Evolutionary conservation across 2,329 filamentous ascomycete species (phyloP).

Genomic region (Allantophomopsis cytisporea): DNA sequence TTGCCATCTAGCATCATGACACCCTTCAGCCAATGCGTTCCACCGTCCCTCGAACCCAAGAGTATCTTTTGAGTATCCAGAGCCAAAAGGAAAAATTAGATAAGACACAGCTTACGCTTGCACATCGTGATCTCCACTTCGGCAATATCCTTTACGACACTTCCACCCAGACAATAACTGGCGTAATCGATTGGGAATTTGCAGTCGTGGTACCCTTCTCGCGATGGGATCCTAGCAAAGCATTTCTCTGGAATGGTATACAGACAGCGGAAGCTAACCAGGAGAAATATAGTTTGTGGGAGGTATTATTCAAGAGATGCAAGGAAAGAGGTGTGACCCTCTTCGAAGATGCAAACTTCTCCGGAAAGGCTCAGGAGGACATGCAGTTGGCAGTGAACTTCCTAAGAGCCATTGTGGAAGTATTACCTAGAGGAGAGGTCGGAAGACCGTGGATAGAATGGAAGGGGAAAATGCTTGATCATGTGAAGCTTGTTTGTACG

Average conservation of each 20-base stretch:
- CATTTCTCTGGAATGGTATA: slow-evolving; percentile 12
- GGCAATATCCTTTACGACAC: slow-evolving; percentile 22
- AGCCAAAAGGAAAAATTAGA: slow-evolving; percentile 8
- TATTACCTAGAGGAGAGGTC: background rate
- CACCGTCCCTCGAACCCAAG: slow-evolving; percentile 14
- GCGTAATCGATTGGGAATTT: slow-evolving; percentile 24
- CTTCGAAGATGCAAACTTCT: slow-evolving; percentile 4
- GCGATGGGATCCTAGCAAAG: slow-evolving; percentile 21
- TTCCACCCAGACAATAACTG: slow-evolving; percentile 14
- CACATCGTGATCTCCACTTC: slow-evolving; percentile 24
- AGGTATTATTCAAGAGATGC: slow-evolving; percentile 10
- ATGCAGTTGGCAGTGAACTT: slow-evolving; percentile 17
- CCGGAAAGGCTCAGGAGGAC: slow-evolving; percentile 8
- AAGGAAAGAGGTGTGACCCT: slow-evolving; percentile 6
- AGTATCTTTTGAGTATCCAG: slow-evolving; percentile 8
- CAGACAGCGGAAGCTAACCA: slow-evolving; percentile 6
- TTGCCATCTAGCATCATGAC: slow-evolving; percentile 13
- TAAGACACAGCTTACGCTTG: slow-evolving; percentile 12
- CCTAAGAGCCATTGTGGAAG: slow-evolving; percentile 2
- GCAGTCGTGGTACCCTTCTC: slow-evolving; percentile 19
- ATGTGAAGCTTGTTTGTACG: too few species aligned
- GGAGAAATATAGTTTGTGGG: slow-evolving; percentile 12
- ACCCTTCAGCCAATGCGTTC: slow-evolving; percentile 15
- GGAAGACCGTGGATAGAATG: background rate
- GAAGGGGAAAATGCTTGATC: too few species aligned